These are phyloP conservation scores for Bolboschoenoplectus hybrid DNA, from an alignment of 202 grass and related monocot genomes.

Conservation along the genomic window DNA sequence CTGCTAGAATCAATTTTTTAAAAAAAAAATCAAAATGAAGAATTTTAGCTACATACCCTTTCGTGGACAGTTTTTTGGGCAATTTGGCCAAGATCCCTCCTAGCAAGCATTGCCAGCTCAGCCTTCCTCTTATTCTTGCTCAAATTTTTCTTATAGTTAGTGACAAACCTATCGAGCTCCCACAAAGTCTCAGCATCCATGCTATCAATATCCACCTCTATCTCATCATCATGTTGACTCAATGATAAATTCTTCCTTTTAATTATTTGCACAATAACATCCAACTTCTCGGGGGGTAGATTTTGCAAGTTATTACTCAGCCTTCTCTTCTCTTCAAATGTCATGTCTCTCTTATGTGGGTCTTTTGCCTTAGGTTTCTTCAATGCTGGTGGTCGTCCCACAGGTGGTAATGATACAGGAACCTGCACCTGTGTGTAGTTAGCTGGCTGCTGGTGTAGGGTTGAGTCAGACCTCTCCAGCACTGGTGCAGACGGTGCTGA, in stretches of 20 bases:
- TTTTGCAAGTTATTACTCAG: constrained; percentile 90
- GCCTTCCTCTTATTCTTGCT: constrained; percentile 94
- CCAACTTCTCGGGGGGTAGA: constrained; percentile 76
- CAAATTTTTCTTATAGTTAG: constrained; percentile 90
- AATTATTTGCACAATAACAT: constrained; percentile 81
- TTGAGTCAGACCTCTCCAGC: constrained; percentile 81
- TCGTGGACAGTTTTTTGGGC: constrained; percentile 51
- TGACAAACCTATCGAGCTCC: constrained; percentile 93
- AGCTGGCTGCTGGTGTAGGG: constrained; percentile 45
- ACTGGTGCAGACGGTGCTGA: constrained; percentile 55
- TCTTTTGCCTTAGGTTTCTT: constrained; percentile 97
- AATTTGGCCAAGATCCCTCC: constrained; percentile 49
- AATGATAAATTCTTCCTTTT: constrained; percentile 86
- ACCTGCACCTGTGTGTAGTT: constrained; percentile 35
- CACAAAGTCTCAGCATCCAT: constrained; percentile 94
- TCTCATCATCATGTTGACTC: constrained; percentile 86
- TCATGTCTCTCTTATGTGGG: constrained; percentile 83
- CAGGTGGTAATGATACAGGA: constrained; percentile 54
- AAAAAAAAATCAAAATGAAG: background rate
- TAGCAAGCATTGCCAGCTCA: constrained; percentile 71
- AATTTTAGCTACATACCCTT: constrained; percentile 47
- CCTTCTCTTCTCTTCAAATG: constrained; percentile 83
- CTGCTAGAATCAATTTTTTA: background rate
- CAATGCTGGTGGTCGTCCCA: constrained; percentile 57
- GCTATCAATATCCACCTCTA: constrained; percentile 97